Evolutionary conservation across 306 rosid genomes (phyloP).

Genomic region (Rubus idaeus): DNA sequence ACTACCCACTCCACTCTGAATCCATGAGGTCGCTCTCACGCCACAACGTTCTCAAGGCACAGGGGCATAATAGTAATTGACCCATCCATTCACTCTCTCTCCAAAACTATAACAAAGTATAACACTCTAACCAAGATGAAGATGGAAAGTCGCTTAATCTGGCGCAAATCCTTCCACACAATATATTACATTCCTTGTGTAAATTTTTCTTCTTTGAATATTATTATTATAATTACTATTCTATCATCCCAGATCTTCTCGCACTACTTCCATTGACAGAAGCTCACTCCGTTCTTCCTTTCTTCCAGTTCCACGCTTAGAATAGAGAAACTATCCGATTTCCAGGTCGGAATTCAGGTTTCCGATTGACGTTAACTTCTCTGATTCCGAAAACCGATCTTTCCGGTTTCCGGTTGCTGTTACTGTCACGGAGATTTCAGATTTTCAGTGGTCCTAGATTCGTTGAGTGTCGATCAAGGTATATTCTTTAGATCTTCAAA

Average conservation of each 20-base stretch:
- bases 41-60: too few relatives aligned
- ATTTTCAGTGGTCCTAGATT: constrained; percentile 4
- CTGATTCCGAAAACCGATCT: background rate
- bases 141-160: too few relatives aligned
- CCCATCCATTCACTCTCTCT: too few relatives aligned
- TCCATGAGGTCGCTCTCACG: too few relatives aligned
- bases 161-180: constrained; percentile 19
- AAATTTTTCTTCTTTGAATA: background rate
- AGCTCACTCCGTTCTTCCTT: constrained; percentile 4
- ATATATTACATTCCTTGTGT: constrained; percentile 1
- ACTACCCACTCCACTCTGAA: too few relatives aligned
- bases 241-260: constrained; percentile 24
- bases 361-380: background rate
- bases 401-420: background rate
- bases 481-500: background rate
- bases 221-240: background rate
- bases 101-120: too few relatives aligned
- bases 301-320: background rate
- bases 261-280: background rate
- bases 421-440: background rate
- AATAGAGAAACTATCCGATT: background rate
- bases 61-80: too few relatives aligned
- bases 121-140: too few relatives aligned
- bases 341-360: background rate
- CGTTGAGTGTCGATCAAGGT: constrained; percentile 11